Evolutionary conservation across 148 eudicot genomes (phyloP).

Genomic region (Suaeda aralocaspica): DNA sequence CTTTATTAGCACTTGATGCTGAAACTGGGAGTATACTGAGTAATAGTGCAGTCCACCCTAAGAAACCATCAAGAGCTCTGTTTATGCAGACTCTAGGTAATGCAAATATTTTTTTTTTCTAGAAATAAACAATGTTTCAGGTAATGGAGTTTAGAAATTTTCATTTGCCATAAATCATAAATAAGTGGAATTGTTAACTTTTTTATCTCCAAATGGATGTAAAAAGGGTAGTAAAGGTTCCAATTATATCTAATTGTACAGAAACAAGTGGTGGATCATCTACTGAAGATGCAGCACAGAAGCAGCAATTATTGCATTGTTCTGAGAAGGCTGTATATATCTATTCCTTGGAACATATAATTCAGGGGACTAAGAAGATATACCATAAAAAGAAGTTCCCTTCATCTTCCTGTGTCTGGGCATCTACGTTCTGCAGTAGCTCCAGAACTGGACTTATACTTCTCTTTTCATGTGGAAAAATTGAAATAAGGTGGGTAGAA

Average conservation of each 20-base stretch:
- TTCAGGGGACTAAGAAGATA: constrained; percentile 88
- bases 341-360: constrained; percentile 63
- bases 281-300: constrained; percentile 39
- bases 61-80: constrained; percentile 76
- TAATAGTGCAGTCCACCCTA: constrained; percentile 58
- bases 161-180: background rate
- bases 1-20: constrained; percentile 62
- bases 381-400: constrained; percentile 71
- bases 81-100: constrained; percentile 79
- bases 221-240: constrained; percentile 22
- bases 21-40: constrained; percentile 71
- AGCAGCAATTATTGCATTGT: constrained; percentile 58
- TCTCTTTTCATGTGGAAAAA: constrained; percentile 64
- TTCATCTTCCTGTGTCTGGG: constrained; percentile 73
- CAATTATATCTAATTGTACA: constrained; percentile 20
- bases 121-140: background rate
- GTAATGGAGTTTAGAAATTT: background rate
- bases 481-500: constrained; percentile 67
- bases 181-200: background rate
- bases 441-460: constrained; percentile 60
- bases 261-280: constrained; percentile 34
- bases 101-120: background rate
- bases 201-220: constrained; percentile 40
- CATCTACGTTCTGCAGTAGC: constrained; percentile 59
- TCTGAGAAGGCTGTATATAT: constrained; percentile 83